A percentile compares a stretch with the other conserved stretches of the same genome.
Conservation (phyloP, 1,284 basidiomycete genomes). For the Irpex sp. region DNA sequence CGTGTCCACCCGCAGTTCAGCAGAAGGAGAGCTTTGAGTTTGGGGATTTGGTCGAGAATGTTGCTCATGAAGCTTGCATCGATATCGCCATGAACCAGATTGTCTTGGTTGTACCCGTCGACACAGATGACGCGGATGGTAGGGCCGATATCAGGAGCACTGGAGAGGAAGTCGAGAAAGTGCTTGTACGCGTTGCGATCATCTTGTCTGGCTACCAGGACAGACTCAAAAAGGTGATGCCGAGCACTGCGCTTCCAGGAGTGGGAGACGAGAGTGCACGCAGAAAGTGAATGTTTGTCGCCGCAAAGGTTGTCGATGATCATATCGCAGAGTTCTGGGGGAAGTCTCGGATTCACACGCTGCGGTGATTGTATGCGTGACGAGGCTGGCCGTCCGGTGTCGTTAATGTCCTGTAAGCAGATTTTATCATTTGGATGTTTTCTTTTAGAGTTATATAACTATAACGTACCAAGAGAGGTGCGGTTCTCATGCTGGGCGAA, state of each 20-base stretch:
- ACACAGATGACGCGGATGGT: conserved; percentile 7
- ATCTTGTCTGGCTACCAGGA: conserved; percentile 1
- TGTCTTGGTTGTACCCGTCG: conserved; percentile 3
- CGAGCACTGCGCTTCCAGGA: conserved; percentile 11
- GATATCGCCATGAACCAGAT: background rate
- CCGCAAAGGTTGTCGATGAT: conserved; percentile 10
- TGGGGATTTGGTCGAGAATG: conserved; percentile 1
- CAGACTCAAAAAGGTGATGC: conserved; percentile 11
- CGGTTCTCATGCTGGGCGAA: background rate
- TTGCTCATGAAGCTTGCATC: background rate
- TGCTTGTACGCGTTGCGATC: conserved; percentile 40
- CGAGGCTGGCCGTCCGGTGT: background rate
- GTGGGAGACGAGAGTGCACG: conserved; percentile 9
- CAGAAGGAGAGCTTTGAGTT: conserved; percentile 1
- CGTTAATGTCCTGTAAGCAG: background rate
- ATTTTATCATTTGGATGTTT: no score
- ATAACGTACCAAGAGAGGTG: background rate
- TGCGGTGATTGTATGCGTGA: background rate
- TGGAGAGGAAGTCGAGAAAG: conserved; percentile 52
- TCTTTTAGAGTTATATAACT: no score
- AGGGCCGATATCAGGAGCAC: conserved; percentile 34
- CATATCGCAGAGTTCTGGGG: conserved; percentile 14
- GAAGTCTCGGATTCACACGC: conserved; percentile 2
- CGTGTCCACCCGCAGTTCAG: conserved; percentile 8
- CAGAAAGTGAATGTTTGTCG: conserved; percentile 4